Percentiles rank a stretch among this genome's conserved stretches.
Conservation (phyloP, 495 filamentous ascomycete genomes). For the Xylaria flabelliformis region DNA sequence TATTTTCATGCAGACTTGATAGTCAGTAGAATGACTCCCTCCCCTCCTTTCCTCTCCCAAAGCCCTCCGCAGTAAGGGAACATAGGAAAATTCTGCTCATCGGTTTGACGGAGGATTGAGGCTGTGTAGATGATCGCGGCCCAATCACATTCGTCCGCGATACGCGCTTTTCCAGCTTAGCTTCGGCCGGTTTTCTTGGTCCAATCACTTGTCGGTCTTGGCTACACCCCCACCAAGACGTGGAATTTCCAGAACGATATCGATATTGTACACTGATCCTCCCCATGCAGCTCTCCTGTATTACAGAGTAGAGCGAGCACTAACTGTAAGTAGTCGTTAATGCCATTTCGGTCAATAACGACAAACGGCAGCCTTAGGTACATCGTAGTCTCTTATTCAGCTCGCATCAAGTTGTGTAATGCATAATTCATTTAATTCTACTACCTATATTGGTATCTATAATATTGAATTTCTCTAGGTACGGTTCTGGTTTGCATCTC, state of each 20-base stretch:
- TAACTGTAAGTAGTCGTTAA: constrained; percentile 1
- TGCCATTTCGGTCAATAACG: neutral
- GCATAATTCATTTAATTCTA: constrained; percentile 2
- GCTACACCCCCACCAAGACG: neutral
- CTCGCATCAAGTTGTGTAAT: neutral
- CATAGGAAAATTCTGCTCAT: constrained; percentile 2
- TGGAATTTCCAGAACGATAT: constrained; percentile 21
- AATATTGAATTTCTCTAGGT: neutral
- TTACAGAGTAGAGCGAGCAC: neutral
- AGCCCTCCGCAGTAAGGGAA: constrained; percentile 1
- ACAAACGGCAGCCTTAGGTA: neutral
- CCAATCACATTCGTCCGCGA: constrained; percentile 23
- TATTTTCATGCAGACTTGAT: neutral
- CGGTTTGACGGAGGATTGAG: constrained; percentile 27
- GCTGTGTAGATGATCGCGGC: constrained; percentile 17
- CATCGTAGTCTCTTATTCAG: neutral
- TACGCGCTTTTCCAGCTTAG: constrained; percentile 15
- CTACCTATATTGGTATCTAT: neutral
- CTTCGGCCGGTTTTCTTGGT: constrained; percentile 3
- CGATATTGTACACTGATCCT: neutral
- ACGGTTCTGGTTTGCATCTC: no score
- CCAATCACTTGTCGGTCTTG: constrained; percentile 10
- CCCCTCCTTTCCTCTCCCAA: neutral
- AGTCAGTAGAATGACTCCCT: neutral
- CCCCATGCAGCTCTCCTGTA: neutral